Conservation (phyloP, 805 yeast species). For the Yamadazyma sp. region DNA sequence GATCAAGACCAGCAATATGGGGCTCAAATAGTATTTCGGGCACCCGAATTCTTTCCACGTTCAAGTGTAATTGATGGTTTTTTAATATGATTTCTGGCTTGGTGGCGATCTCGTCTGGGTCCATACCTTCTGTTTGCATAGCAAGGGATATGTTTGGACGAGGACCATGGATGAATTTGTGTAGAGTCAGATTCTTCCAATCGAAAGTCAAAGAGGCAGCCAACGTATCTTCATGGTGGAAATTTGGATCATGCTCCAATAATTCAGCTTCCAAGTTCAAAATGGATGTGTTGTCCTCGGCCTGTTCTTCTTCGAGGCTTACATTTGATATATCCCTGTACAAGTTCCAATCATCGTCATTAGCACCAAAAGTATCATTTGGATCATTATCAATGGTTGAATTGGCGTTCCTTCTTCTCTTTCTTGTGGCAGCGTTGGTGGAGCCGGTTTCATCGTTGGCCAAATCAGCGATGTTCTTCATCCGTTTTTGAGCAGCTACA, state of each 20-base stretch:
- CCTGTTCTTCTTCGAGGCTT: conserved; percentile 78
- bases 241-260: conserved; percentile 79
- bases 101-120: conserved; percentile 42
- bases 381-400: conserved; percentile 86
- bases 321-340: conserved; percentile 78
- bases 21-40: conserved; percentile 95
- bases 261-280: conserved; percentile 70
- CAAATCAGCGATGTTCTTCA: conserved; percentile 85
- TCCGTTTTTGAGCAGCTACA: conserved; percentile 85
- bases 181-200: conserved; percentile 79
- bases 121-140: conserved; percentile 42
- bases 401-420: conserved; percentile 45
- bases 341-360: conserved; percentile 93
- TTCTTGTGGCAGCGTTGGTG: conserved; percentile 48
- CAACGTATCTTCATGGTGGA: conserved; percentile 80
- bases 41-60: conserved; percentile 85
- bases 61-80: conserved; percentile 86
- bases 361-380: conserved; percentile 90
- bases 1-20: conserved; percentile 90
- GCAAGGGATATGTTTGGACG: conserved; percentile 67
- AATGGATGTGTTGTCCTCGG: conserved; percentile 63
- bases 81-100: conserved; percentile 73
- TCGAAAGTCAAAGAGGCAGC: conserved; percentile 70
- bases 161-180: conserved; percentile 88
- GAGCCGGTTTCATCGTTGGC: conserved; percentile 67